These are phyloP conservation scores for Gomphus bonarii DNA, from an alignment of 1,284 basidiomycete species.

Conservation along the genomic window DNA sequence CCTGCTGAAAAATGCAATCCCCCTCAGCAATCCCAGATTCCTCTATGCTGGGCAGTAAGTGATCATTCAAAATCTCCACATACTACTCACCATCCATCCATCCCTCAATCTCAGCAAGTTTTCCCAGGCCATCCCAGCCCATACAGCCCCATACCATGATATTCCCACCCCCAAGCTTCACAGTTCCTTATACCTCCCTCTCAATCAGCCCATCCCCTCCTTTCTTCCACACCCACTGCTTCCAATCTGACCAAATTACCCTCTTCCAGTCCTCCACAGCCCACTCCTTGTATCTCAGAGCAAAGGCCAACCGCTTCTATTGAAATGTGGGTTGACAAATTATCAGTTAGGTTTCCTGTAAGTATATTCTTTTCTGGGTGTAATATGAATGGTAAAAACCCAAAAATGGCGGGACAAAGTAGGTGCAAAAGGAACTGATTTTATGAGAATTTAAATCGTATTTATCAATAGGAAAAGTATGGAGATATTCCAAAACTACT, in stretches of 20 bases:
- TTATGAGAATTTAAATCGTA: too few relatives aligned
- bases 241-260: neutral
- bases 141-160: constrained; percentile 16
- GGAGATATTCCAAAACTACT: too few relatives aligned
- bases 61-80: constrained; percentile 12
- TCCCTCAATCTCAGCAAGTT: constrained; percentile 10
- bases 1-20: constrained; percentile 11
- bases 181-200: neutral
- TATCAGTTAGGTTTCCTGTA: too few relatives aligned
- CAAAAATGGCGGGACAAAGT: too few relatives aligned
- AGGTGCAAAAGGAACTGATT: too few relatives aligned
- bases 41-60: constrained; percentile 9
- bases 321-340: too few relatives aligned
- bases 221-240: neutral
- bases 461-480: too few relatives aligned
- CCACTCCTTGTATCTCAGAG: too few relatives aligned
- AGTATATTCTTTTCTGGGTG: too few relatives aligned
- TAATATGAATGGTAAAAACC: too few relatives aligned
- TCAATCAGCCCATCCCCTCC: neutral
- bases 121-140: constrained; percentile 5
- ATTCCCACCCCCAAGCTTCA: constrained; percentile 13
- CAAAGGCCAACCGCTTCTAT: too few relatives aligned
- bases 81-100: constrained; percentile 8
- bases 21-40: neutral
- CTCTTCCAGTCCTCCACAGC: too few relatives aligned